phyloP scores from a whole-genome alignment of 495 filamentous ascomycete species.

The Pyronema domesticum region DNA sequence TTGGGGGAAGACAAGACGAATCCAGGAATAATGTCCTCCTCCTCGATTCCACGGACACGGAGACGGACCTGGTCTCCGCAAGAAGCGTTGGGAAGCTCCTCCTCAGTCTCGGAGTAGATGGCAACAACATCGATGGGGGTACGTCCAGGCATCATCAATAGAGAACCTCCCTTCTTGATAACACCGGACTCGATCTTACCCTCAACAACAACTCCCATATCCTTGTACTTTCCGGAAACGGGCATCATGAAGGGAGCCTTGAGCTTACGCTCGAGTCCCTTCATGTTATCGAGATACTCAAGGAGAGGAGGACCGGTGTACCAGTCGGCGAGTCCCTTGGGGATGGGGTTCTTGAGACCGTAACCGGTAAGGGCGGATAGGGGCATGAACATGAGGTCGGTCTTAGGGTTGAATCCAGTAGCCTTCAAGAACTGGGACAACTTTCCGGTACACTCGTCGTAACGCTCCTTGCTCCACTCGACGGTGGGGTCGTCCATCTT shows the following conservation, averaged over 20 bases:
- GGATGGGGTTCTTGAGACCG: slow-evolving; percentile 75
- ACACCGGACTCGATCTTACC: slow-evolving; percentile 91
- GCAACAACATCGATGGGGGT: slow-evolving; percentile 61
- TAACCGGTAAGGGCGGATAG: slow-evolving; percentile 73
- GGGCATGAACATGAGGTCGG: slow-evolving; percentile 85
- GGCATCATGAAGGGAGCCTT: slow-evolving; percentile 99
- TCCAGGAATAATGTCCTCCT: slow-evolving; percentile 92
- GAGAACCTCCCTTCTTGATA: slow-evolving; percentile 63
- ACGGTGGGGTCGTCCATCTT: slow-evolving; percentile 98
- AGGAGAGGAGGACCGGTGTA: slow-evolving; percentile 85
- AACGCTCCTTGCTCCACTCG: slow-evolving; percentile 82
- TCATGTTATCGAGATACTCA: slow-evolving; percentile 82
- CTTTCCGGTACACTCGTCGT: slow-evolving; percentile 81
- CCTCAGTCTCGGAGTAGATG: slow-evolving; percentile 89
- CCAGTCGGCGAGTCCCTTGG: slow-evolving; percentile 60
- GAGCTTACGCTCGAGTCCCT: slow-evolving; percentile 80
- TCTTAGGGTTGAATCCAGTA: slow-evolving; percentile 83
- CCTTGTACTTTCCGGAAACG: slow-evolving; percentile 80
- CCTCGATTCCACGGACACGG: slow-evolving; percentile 82
- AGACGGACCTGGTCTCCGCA: slow-evolving; percentile 92
- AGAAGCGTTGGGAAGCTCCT: slow-evolving; percentile 59
- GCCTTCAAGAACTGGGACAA: slow-evolving; percentile 71
- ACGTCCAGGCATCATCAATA: slow-evolving; percentile 89
- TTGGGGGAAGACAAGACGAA: slow-evolving; percentile 90
- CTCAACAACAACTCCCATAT: slow-evolving; percentile 95